These are phyloP conservation scores for Fusarium tanahbumbuense DNA, from an alignment of 2,329 filamentous ascomycete species.

Conservation along the genomic window DNA sequence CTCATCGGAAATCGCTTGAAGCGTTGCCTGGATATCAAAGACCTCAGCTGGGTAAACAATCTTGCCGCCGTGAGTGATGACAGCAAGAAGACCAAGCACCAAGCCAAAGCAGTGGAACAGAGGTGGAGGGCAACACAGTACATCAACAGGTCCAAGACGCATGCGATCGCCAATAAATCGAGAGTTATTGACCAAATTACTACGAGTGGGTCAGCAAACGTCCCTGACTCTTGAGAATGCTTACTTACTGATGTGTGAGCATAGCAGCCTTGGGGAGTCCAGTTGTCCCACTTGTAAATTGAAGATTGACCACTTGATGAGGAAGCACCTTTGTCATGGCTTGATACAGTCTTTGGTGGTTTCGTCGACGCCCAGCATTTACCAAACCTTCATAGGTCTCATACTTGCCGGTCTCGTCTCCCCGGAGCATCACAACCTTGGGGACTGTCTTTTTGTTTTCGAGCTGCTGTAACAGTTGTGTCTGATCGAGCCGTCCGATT, in stretches of 20 bases:
- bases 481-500: slow-evolving; percentile 75
- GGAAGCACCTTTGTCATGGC: slow-evolving; percentile 68
- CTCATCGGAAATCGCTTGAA: slow-evolving; percentile 74
- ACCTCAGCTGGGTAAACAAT: slow-evolving; percentile 81
- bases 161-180: slow-evolving; percentile 80
- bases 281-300: slow-evolving; percentile 82
- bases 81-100: slow-evolving; percentile 78
- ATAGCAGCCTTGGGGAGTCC: slow-evolving; percentile 79
- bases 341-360: slow-evolving; percentile 62
- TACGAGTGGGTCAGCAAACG: slow-evolving; percentile 45
- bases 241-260: slow-evolving; percentile 74
- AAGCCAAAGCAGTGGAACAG: slow-evolving; percentile 90
- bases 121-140: slow-evolving; percentile 83
- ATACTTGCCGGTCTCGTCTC: slow-evolving; percentile 62
- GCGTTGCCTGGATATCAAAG: slow-evolving; percentile 75
- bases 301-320: slow-evolving; percentile 77
- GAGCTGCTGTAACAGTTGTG: slow-evolving; percentile 66
- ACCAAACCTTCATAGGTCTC: slow-evolving; percentile 70
- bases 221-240: neutral
- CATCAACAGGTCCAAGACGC: slow-evolving; percentile 72
- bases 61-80: slow-evolving; percentile 79
- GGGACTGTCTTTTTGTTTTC: slow-evolving; percentile 58
- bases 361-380: slow-evolving; percentile 60
- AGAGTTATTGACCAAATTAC: slow-evolving; percentile 72
- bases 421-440: slow-evolving; percentile 71